phyloP scores from a whole-genome alignment of 192 early-diverging fungal genomes.

The Lunasporangiospora selenospora region DNA sequence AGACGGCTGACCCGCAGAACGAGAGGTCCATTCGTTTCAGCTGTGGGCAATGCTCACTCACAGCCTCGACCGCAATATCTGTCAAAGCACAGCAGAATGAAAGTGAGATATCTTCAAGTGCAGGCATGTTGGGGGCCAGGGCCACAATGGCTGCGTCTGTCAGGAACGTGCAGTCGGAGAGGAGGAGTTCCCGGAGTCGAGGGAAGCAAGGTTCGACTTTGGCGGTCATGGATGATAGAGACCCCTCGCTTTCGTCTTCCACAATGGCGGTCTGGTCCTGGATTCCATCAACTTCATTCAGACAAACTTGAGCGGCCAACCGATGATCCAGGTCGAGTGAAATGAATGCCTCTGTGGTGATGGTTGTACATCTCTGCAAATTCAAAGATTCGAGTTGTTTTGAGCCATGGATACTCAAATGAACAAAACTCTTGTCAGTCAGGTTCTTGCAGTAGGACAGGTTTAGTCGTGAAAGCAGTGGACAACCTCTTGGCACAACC shows the following conservation, averaged over 20 bases:
- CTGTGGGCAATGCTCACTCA: conserved; percentile 48
- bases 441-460: conserved; percentile 83
- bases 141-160: conserved; percentile 66
- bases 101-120: conserved; percentile 61
- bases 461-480: conserved; percentile 47
- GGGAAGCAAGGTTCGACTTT: conserved; percentile 39
- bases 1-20: conserved; percentile 78
- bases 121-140: conserved; percentile 61
- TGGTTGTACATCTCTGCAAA: conserved; percentile 79
- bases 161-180: conserved; percentile 81
- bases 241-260: too few relatives aligned
- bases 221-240: too few relatives aligned
- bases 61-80: conserved; percentile 54
- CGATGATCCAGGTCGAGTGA: conserved; percentile 11
- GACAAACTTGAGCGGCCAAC: background rate
- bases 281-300: too few relatives aligned
- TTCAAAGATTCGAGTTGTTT: conserved; percentile 64
- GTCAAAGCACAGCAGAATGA: conserved; percentile 83
- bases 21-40: conserved; percentile 66
- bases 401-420: conserved; percentile 53
- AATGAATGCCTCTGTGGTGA: conserved; percentile 68
- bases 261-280: too few relatives aligned
- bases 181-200: conserved; percentile 58
- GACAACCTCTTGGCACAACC: conserved; percentile 12
- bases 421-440: conserved; percentile 63